These are phyloP conservation scores for Kandelia obovata DNA, from an alignment of 345 rosid species.

Conservation along the genomic window DNA sequence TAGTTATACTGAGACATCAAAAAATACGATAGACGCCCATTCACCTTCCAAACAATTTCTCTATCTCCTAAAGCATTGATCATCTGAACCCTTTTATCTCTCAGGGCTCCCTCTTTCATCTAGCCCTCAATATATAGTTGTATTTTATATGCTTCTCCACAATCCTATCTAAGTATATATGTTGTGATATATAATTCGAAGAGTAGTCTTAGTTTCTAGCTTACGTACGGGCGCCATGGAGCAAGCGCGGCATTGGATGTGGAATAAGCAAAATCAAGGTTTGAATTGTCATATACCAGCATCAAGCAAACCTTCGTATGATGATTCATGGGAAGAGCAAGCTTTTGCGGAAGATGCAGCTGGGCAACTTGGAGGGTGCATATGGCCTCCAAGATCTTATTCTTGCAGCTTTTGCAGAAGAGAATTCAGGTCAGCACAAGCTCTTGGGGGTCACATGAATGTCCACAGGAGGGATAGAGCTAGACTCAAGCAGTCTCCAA, in stretches of 20 bases:
- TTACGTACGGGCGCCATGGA: constrained; percentile 26
- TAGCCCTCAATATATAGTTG: not conserved
- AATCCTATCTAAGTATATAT: not conserved
- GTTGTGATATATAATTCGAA: not conserved
- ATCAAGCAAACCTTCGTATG: constrained; percentile 24
- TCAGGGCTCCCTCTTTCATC: not conserved
- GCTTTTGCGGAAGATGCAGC: constrained; percentile 36
- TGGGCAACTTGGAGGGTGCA: constrained; percentile 25
- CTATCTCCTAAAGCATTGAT: constrained; percentile 18
- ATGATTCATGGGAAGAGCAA: constrained; percentile 53
- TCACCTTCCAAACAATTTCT: constrained; percentile 32
- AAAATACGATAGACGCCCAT: constrained; percentile 40
- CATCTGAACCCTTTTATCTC: not conserved
- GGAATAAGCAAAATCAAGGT: constrained; percentile 39
- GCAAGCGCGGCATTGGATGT: constrained; percentile 46
- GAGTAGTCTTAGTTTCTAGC: not conserved
- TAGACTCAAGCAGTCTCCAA: not conserved
- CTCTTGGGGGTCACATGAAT: constrained; percentile 34
- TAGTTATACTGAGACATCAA: constrained; percentile 28
- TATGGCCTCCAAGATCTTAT: constrained; percentile 11
- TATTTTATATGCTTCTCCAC: not conserved
- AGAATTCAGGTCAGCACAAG: constrained; percentile 12
- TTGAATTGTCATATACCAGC: constrained; percentile 35
- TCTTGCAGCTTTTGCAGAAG: constrained; percentile 6
- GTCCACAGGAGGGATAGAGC: constrained; percentile 12